Evolutionary conservation across 2,329 filamentous ascomycete species (phyloP), one percentile per base, ranked within the genome.

Genomic region (Aspergillus melleus): DNA sequence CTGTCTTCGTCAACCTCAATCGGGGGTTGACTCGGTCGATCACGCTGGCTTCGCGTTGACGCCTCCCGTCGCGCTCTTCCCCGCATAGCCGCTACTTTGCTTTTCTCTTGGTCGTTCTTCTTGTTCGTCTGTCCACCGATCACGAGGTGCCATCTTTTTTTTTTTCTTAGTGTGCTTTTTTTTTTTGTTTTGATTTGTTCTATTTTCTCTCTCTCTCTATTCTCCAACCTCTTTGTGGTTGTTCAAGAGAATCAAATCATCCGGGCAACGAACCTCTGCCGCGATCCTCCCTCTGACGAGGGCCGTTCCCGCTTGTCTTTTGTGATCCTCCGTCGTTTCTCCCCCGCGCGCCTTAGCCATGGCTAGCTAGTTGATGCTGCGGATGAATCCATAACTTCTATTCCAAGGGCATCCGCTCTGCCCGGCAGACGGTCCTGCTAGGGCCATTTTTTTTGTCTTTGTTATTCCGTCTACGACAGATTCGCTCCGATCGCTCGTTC

Each of bases 381-480:
- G 69, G 72, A 74, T 75, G 73, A 76, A 73, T 75, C 64, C 70
- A 73, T 74, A 77, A 70, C 70, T 67, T 73, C 68, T 67, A 59
- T 64, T 57, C 54, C 57, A 70, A 74, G 75, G 76, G 75, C 74
- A 72, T 67, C 74, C 73, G 75, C 72, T 76, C 76, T 77, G 76
- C 76, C 73, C 69, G 69, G 76, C 76, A 77, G 76, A 77, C 73
- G 74, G 75, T 71, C 69, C 68, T 72, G 72, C 72, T 72, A 68
- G 64, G 68, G 64, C 65, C 65, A 60, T 58, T 57, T 64, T 47
- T 61, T 57, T 54, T 56, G 30, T 61, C 47, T 42, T 42, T 51
- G 29, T 44, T 47, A 51, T 62, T 62, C 14, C 52, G 50, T 64
- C 52, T 51, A 44, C 50, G 26, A 47, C 54, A 24, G 24, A 14